These are phyloP conservation scores for Neophaeococcomyces mojaviensis DNA, from an alignment of 2,329 filamentous ascomycete genomes.

Conservation along the genomic window DNA sequence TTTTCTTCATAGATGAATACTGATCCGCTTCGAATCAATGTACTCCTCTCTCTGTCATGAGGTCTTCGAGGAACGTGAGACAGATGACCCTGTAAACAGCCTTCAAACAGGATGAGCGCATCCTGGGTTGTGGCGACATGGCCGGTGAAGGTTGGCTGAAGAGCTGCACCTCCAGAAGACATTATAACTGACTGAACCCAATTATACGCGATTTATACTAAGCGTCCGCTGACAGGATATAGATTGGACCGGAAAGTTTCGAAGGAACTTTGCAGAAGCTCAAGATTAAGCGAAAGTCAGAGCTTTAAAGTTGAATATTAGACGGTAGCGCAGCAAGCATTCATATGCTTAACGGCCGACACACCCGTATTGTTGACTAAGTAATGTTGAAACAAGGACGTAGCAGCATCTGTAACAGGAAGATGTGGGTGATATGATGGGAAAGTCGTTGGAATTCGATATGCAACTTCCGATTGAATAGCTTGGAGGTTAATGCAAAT, in stretches of 20 bases:
- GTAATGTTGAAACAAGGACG: not conserved
- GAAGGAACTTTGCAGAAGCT: conserved; percentile 6
- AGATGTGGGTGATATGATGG: not conserved
- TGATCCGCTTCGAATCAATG: conserved; percentile 73
- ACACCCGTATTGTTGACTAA: not conserved
- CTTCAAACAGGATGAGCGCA: conserved; percentile 73
- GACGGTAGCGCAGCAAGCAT: not conserved
- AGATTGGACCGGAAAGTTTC: conserved; percentile 8
- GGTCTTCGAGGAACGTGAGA: conserved; percentile 74
- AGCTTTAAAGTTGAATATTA: conserved; percentile 8
- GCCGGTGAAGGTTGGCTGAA: conserved; percentile 61
- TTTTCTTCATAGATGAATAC: conserved; percentile 91
- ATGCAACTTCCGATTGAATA: not conserved
- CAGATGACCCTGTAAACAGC: conserved; percentile 61
- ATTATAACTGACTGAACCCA: conserved; percentile 12
- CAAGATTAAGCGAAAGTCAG: conserved; percentile 10
- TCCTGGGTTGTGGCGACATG: conserved; percentile 64
- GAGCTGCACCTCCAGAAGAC: conserved; percentile 33
- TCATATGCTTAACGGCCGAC: not conserved
- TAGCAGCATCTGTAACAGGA: not conserved
- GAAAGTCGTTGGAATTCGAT: not conserved
- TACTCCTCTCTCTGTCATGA: conserved; percentile 71
- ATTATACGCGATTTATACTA: not conserved
- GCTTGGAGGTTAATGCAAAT: not conserved
- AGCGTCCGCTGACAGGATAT: not conserved